phyloP scores from a whole-genome alignment of 805 yeast species.

The Huiozyma naganishii region DNA sequence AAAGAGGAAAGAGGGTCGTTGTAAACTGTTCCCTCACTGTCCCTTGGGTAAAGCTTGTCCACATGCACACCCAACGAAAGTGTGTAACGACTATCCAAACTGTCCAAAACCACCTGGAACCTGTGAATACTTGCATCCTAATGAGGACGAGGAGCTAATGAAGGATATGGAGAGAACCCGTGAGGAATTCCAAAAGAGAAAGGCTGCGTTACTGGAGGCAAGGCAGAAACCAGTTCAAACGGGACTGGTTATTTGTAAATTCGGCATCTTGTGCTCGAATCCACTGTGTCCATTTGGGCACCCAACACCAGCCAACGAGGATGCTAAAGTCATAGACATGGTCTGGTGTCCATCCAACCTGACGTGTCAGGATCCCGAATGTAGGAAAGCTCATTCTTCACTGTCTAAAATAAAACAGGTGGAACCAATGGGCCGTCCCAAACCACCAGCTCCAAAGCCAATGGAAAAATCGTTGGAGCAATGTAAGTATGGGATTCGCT shows the following conservation, averaged over 20 bases:
- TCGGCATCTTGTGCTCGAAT: constrained; percentile 63
- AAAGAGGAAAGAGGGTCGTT: constrained; percentile 49
- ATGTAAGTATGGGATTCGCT: constrained; percentile 67
- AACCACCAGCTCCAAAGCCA: constrained; percentile 18
- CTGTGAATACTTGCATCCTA: constrained; percentile 74
- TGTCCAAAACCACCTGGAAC: constrained; percentile 76
- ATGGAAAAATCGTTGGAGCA: constrained; percentile 57
- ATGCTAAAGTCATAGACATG: constrained; percentile 52
- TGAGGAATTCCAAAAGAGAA: constrained; percentile 38
- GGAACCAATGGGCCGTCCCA: constrained; percentile 20
- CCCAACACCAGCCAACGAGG: constrained; percentile 77
- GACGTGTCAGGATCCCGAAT: constrained; percentile 46
- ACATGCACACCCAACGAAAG: constrained; percentile 70
- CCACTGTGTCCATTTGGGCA: constrained; percentile 82
- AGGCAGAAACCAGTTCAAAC: constrained; percentile 30
- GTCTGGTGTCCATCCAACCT: constrained; percentile 74
- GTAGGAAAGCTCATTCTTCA: constrained; percentile 77
- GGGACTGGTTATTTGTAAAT: constrained; percentile 61
- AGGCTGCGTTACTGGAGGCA: constrained; percentile 28
- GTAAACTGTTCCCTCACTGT: constrained; percentile 65
- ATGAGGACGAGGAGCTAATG: constrained; percentile 68
- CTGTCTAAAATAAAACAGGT: constrained; percentile 40
- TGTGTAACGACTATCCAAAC: constrained; percentile 63
- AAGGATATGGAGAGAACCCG: constrained; percentile 56
- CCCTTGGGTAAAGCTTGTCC: constrained; percentile 51